A percentile compares a stretch with the other conserved stretches of the same genome.
These are phyloP conservation scores for Termitomyces sp. DNA, from an alignment of 768 basidiomycete genomes.

Conservation along the genomic window DNA sequence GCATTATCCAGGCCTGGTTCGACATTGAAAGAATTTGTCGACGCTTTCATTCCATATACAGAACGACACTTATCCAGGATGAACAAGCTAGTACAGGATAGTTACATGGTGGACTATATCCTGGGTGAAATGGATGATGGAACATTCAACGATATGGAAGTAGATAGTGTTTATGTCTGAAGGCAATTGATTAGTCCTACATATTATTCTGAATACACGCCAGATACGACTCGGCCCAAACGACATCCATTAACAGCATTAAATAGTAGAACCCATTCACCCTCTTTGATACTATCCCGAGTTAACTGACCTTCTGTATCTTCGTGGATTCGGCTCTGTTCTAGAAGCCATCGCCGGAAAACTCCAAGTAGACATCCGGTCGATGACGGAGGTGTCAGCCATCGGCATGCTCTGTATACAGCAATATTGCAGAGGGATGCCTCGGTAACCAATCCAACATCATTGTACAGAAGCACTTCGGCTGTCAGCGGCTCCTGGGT, in stretches of 20 bases:
- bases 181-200: not conserved
- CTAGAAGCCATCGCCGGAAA: constrained; percentile 62
- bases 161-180: constrained; percentile 20
- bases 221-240: constrained; percentile 38
- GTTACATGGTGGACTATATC: constrained; percentile 90
- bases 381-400: constrained; percentile 59
- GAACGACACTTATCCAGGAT: constrained; percentile 86
- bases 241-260: constrained; percentile 71
- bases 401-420: constrained; percentile 46
- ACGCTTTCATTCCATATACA: constrained; percentile 89
- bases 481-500: constrained; percentile 21
- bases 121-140: constrained; percentile 85
- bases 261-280: constrained; percentile 66
- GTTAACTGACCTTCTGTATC: constrained; percentile 37
- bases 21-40: constrained; percentile 69
- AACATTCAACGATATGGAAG: constrained; percentile 52
- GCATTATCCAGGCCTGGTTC: constrained; percentile 17
- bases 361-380: constrained; percentile 74
- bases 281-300: constrained; percentile 34
- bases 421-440: constrained; percentile 70
- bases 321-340: constrained; percentile 50
- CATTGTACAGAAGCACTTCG: constrained; percentile 66
- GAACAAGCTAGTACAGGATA: constrained; percentile 88
- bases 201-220: constrained; percentile 1
- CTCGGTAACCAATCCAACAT: constrained; percentile 48